Evolutionary conservation across 2,329 filamentous ascomycete species (phyloP).

Genomic region (Fusarium burgessii): DNA sequence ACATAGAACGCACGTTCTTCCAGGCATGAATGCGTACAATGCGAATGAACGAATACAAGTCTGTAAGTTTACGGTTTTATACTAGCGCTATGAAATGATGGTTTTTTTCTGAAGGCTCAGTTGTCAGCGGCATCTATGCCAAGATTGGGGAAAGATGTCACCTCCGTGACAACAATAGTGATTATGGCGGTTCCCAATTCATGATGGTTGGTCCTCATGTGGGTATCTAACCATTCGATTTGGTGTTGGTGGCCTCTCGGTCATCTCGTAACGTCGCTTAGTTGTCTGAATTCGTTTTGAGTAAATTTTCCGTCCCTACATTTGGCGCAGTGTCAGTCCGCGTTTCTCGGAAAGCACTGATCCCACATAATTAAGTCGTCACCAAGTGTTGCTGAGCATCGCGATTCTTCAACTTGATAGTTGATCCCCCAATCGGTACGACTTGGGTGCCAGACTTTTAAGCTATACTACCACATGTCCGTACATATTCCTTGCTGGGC

Average conservation of each 20-base stretch:
- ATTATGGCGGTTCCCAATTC: constrained; percentile 21
- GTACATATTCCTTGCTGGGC: constrained; percentile 40
- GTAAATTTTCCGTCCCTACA: constrained; percentile 16
- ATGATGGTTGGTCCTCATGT: constrained; percentile 27
- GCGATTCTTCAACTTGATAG: constrained; percentile 15
- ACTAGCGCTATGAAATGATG: not conserved
- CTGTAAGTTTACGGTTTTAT: not conserved
- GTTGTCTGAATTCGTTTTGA: constrained; percentile 27
- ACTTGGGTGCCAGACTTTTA: constrained; percentile 30
- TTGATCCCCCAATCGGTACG: constrained; percentile 33
- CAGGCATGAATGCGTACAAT: not conserved
- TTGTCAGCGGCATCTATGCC: constrained; percentile 2
- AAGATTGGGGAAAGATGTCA: not conserved
- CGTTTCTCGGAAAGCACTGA: not conserved
- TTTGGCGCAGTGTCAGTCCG: constrained; percentile 1
- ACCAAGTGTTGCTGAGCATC: constrained; percentile 3
- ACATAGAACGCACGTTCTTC: not conserved
- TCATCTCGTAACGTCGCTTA: constrained; percentile 40
- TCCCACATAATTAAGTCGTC: not conserved
- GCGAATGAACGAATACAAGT: not conserved
- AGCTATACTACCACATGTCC: constrained; percentile 6
- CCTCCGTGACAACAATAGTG: constrained; percentile 8
- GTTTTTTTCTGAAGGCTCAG: not conserved
- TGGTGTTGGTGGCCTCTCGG: constrained; percentile 21
- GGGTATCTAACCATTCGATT: constrained; percentile 23